Evolutionary conservation across 1,139 yeast genomes (phyloP), one percentile per base, ranked within the genome.

Genomic region (Suhomyces wounanorum): DNA sequence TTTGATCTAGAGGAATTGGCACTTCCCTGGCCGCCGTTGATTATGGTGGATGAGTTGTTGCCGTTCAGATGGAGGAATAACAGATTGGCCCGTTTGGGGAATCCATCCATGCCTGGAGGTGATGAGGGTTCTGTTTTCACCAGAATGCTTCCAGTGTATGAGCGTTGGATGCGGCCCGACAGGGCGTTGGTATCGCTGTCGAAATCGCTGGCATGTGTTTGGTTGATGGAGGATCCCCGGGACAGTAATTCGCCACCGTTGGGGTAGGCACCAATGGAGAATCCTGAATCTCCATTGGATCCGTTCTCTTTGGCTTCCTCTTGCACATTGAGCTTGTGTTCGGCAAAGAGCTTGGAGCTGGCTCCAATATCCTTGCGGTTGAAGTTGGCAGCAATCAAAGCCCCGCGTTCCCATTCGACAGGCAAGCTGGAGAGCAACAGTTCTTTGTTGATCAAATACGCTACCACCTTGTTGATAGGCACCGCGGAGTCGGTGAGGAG

Each of bases 401-500:
- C 77, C 2, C 79, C 79, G 48, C 63, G 64, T 51, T 76, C 81
- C 81, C 81, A 77, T 49, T 74, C 80, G 45, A 75, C 61, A 0
- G 81, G 80, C 26, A 70, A 58, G 49, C 71, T 69, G 40, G 65
- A 63, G 45, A 77, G 64, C 44, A 76, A 59, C 10, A 72, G 73
- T 54, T 72, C 63, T 30, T 75, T 64, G 40, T 66, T 66, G 35
- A 80, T 72, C 45, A 82, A 62, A 53, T 75, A 68, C 8, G 71
- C 61, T 10, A 82, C 79, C 14, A 81, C 77, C 53, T 74, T 72
- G 57, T 82, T 82, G 41, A 82, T 76, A n/a, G 83, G 80, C 18
- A 78, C 67, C 17, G 63, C 53, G 7, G 54, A 44, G n/a, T 55
- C 59, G 5, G 40, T 30, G 10, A 40, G 10, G 18, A 40, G 23